These are phyloP conservation scores for Colletotrichum filicis DNA, from an alignment of 2,329 filamentous ascomycete genomes.

Conservation along the genomic window DNA sequence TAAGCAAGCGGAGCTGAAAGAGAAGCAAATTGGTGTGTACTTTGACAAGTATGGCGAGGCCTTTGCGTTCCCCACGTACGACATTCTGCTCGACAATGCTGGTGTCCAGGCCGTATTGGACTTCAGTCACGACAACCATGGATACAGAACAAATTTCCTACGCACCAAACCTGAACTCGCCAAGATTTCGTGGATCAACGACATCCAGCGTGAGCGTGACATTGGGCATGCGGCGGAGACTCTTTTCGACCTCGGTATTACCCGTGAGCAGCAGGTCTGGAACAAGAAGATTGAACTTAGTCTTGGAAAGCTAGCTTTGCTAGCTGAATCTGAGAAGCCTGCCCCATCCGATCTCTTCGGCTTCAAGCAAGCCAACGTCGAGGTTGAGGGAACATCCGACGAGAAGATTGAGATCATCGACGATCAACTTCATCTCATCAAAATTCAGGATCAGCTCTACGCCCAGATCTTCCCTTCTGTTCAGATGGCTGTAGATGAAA, in stretches of 20 bases:
- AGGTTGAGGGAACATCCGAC: slow-evolving; percentile 51
- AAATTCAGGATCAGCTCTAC: slow-evolving; percentile 84
- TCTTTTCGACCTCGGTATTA: slow-evolving; percentile 75
- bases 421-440: slow-evolving; percentile 73
- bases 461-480: slow-evolving; percentile 76
- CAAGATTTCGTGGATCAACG: slow-evolving; percentile 94
- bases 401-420: slow-evolving; percentile 65
- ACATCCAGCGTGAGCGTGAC: slow-evolving; percentile 80
- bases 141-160: slow-evolving; percentile 83
- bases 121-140: slow-evolving; percentile 74
- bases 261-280: slow-evolving; percentile 84
- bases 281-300: slow-evolving; percentile 94
- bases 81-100: slow-evolving; percentile 76
- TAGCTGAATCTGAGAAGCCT: slow-evolving; percentile 67
- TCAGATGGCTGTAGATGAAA: slow-evolving; percentile 79
- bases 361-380: slow-evolving; percentile 48
- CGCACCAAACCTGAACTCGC: slow-evolving; percentile 76
- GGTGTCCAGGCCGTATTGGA: slow-evolving; percentile 76
- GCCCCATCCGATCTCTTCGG: slow-evolving; percentile 36
- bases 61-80: slow-evolving; percentile 83
- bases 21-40: slow-evolving; percentile 58
- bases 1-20: slow-evolving; percentile 56
- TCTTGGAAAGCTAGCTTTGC: slow-evolving; percentile 81
- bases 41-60: slow-evolving; percentile 73
- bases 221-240: slow-evolving; percentile 78